A percentile compares a stretch with the other conserved stretches of the same genome.
These are phyloP conservation scores for Globisporangium lucens DNA, from an alignment of 352 stramenopile species.

Conservation along the genomic window DNA sequence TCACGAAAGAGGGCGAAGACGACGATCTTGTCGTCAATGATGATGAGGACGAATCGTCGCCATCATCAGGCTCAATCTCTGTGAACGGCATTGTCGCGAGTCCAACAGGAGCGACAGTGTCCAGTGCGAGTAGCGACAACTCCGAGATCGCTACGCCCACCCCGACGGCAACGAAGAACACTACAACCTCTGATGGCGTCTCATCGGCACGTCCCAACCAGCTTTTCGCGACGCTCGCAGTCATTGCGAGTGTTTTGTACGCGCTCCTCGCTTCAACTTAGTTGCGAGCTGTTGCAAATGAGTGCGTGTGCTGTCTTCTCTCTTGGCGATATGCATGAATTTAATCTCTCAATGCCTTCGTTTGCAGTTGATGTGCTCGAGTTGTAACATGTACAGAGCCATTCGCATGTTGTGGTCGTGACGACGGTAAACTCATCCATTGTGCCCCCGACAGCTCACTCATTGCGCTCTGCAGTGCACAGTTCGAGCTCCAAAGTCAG, in stretches of 20 bases:
- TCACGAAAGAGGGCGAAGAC: constrained; percentile 4
- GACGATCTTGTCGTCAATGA: background rate
- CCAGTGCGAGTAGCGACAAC: background rate
- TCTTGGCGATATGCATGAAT: background rate
- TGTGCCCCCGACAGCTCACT: background rate
- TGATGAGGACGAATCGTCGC: background rate
- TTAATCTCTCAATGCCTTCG: background rate
- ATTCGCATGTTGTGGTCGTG: background rate
- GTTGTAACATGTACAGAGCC: too few relatives aligned
- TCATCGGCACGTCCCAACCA: background rate
- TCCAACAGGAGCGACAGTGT: background rate
- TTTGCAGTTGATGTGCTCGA: background rate
- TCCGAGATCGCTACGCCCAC: background rate
- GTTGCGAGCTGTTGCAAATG: background rate
- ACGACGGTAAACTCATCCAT: background rate
- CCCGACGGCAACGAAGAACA: background rate
- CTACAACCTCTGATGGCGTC: background rate
- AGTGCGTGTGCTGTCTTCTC: background rate
- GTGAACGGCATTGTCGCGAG: background rate
- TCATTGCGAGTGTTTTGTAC: background rate
- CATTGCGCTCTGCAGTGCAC: background rate
- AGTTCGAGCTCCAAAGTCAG: background rate
- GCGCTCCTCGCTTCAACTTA: constrained; percentile 4
- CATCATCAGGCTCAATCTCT: background rate
- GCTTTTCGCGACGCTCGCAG: background rate